Evolutionary conservation across 768 basidiomycete species (phyloP), one percentile per base, ranked within the genome.

Genomic region (Boletus reticulatus): DNA sequence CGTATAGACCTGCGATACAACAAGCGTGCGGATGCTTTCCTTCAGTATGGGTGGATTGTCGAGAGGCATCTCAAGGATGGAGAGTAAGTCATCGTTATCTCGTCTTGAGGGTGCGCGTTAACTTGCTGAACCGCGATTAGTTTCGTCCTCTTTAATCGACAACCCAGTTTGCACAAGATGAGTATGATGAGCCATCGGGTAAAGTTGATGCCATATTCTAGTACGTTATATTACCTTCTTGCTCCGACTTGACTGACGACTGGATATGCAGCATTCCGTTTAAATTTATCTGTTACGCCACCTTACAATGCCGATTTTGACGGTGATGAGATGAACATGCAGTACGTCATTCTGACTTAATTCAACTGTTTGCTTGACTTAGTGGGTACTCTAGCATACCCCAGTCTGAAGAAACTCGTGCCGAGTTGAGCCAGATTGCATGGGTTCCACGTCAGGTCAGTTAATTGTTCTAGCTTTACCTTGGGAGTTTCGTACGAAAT

Each of bases 161-260:
- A 99, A 69, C 97, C 97, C 12, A 91, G 87, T 81, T 74, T 98
- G 72, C 97, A 99, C 73, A 99, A 99, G 74, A 98, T 98, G 97
- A 96, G 94, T 80, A 98, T 98, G 97, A 98, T 98, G 97, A 92
- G 92, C 72, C 97, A 98, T 76, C 86, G 95, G 36, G 92, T 98
- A 31, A 93, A 90, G 66, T 76, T 98, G 57, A 97, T 98, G 94
- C 91, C 92, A 13, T 98, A 98, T 74, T 98, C 95, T 20, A 98
- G 93, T 95, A 66, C 71, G 93, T 81, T 3, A 50, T 20, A 37
- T 53, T 9, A 6, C 19, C 10, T 48, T 55, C 24, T 4, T 1
- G 20, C 5, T 41, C 2, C 13, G 13, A 34, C 14, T 12, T 50
- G 34, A 39, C 54, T 59, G 68, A 73, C 74, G 31, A 4, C 32